Percentiles rank a stretch among this genome's conserved stretches.
phyloP scores from a whole-genome alignment of 139 green algal genomes.

The Volvox africanus region DNA sequence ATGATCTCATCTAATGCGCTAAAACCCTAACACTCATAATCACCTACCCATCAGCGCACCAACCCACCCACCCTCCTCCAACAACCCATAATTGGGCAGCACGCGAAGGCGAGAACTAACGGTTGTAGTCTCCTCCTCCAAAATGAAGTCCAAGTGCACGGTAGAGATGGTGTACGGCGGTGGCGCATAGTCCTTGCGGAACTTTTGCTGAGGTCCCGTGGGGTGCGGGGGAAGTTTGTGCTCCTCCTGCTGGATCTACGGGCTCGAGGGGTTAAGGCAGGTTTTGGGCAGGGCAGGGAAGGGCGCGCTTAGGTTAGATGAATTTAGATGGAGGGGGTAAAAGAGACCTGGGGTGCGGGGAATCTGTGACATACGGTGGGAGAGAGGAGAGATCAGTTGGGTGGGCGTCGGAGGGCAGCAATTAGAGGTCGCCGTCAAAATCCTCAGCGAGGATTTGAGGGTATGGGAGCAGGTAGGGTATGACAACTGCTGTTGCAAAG shows the following conservation, averaged over 20 bases:
- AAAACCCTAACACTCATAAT: neutral
- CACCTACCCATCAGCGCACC: neutral
- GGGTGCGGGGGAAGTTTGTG: conserved; percentile 35
- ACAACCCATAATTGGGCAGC: conserved; percentile 66
- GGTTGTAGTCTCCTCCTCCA: conserved; percentile 82
- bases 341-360: neutral
- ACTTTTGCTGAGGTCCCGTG: conserved; percentile 55
- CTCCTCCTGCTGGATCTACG: conserved; percentile 46
- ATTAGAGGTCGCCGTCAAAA: neutral
- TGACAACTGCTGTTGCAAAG: too few relatives aligned
- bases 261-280: neutral
- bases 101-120: conserved; percentile 72
- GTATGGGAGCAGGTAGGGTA: too few relatives aligned
- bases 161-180: conserved; percentile 78
- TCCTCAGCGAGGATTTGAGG: neutral
- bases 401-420: neutral
- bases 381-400: neutral
- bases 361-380: neutral
- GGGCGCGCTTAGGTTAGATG: neutral
- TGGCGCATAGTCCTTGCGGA: conserved; percentile 85
- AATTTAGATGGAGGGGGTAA: neutral
- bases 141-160: conserved; percentile 82
- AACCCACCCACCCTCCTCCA: conserved; percentile 25
- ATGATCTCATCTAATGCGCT: too few relatives aligned
- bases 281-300: neutral